Percentiles rank a stretch among this genome's conserved stretches.
Evolutionary conservation across 805 yeast species (phyloP).

Genomic region (Sugiyamaella floridensis): DNA sequence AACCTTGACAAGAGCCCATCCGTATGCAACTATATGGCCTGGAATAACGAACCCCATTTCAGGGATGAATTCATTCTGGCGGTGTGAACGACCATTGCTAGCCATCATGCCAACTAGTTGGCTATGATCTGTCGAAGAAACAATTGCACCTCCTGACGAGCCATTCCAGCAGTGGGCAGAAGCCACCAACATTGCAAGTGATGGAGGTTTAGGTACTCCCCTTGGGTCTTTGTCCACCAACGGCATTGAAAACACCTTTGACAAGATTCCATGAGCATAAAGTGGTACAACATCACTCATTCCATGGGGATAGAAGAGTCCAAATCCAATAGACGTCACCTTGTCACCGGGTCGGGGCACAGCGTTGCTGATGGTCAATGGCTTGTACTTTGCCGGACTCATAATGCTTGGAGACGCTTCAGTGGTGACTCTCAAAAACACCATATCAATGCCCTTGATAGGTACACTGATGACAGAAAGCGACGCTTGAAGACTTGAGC

Average conservation of each 20-base stretch:
- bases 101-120: slow-evolving; percentile 33
- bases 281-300: slow-evolving; percentile 22
- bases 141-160: slow-evolving; percentile 33
- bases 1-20: slow-evolving; percentile 12
- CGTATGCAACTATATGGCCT: slow-evolving; percentile 19
- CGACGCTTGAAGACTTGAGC: slow-evolving; percentile 4
- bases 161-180: slow-evolving; percentile 36
- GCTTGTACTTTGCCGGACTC: slow-evolving; percentile 2
- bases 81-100: slow-evolving; percentile 30
- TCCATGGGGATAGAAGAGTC: slow-evolving; percentile 27
- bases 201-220: not conserved
- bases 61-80: slow-evolving; percentile 29
- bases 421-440: slow-evolving; percentile 18
- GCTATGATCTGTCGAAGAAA: slow-evolving; percentile 13
- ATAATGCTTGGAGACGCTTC: not conserved
- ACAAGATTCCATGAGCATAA: slow-evolving; percentile 26
- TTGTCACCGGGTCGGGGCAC: slow-evolving; percentile 16
- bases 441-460: slow-evolving; percentile 27
- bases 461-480: slow-evolving; percentile 22
- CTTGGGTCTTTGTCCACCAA: slow-evolving; percentile 6
- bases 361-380: slow-evolving; percentile 16
- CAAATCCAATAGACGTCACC: slow-evolving; percentile 30
- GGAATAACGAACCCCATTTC: slow-evolving; percentile 33
- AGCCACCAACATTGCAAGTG: slow-evolving; percentile 24
- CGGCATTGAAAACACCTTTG: slow-evolving; percentile 16